A percentile compares a stretch with the other conserved stretches of the same genome.
Evolutionary conservation across 75 land plant species (phyloP).

Genomic region (Pseudotsuga menziesii): DNA sequence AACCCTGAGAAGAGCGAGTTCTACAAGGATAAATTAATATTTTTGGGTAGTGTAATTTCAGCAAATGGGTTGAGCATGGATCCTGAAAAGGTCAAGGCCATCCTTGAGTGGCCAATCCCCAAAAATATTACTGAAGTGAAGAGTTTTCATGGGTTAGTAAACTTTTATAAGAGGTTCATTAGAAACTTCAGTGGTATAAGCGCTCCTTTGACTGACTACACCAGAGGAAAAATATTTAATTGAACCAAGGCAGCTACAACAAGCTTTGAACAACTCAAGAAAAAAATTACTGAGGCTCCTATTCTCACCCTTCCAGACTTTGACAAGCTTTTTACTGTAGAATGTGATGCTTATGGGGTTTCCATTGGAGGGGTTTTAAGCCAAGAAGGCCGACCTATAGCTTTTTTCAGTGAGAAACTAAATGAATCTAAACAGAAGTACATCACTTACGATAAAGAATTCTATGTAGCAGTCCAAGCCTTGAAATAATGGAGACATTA

Average conservation of each 20-base stretch:
- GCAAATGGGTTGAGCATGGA: conserved; percentile 3
- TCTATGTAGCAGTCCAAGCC: conserved; percentile 7
- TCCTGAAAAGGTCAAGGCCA: neutral
- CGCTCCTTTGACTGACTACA: neutral
- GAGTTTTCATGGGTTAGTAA: conserved; percentile 8
- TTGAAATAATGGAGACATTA: conserved; percentile 17
- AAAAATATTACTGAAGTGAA: neutral
- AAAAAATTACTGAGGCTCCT: conserved; percentile 10
- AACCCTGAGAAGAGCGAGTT: neutral
- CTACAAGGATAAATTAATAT: neutral
- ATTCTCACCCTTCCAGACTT: conserved; percentile 12
- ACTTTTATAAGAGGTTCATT: conserved; percentile 7
- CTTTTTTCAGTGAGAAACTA: conserved; percentile 10
- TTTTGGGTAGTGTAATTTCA: conserved; percentile 7
- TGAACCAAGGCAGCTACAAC: neutral
- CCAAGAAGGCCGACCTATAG: conserved; percentile 2
- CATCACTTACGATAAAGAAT: conserved; percentile 12
- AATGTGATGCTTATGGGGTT: conserved; percentile 10
- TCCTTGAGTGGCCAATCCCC: conserved; percentile 15
- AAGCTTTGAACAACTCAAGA: conserved; percentile 8
- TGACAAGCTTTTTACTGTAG: conserved; percentile 7
- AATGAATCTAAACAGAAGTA: conserved; percentile 10
- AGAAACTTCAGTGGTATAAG: neutral
- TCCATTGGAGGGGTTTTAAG: conserved; percentile 5
- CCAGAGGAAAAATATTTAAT: neutral